Conservation (phyloP, 768 basidiomycete species). For the Kwoniella bestiolae region DNA sequence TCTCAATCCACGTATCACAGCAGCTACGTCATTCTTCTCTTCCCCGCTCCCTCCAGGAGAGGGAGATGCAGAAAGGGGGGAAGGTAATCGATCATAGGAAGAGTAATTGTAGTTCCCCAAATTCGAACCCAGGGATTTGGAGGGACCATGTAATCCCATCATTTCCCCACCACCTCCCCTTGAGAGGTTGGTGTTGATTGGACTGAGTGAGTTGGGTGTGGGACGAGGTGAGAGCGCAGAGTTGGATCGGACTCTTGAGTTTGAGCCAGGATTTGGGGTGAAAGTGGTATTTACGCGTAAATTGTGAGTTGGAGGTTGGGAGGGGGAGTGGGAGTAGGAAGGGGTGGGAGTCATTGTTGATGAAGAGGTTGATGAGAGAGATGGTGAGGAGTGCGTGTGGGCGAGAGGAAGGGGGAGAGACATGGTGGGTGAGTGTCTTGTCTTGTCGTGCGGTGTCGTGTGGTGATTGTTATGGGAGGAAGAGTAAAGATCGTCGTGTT, state of each 20-base stretch:
- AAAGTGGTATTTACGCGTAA: conserved; percentile 10
- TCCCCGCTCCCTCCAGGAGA: neutral
- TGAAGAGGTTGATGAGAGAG: conserved; percentile 14
- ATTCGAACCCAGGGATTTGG: conserved; percentile 18
- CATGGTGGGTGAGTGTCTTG: neutral
- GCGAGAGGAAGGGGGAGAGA: conserved; percentile 4
- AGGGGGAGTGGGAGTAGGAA: neutral
- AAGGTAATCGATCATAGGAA: neutral
- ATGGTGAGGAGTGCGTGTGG: conserved; percentile 3
- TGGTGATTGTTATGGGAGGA: neutral
- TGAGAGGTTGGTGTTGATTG: conserved; percentile 12
- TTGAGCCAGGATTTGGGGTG: neutral
- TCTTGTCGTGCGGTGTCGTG: neutral
- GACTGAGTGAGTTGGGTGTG: conserved; percentile 13
- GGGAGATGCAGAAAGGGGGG: neutral
- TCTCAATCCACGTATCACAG: conserved; percentile 23
- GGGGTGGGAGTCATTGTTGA: conserved; percentile 5
- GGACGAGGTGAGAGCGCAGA: conserved; percentile 17
- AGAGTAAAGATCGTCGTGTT: neutral
- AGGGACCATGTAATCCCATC: conserved; percentile 9
- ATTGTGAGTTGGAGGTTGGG: neutral
- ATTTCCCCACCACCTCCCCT: neutral
- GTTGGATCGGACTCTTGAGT: conserved; percentile 9
- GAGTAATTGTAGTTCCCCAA: neutral
- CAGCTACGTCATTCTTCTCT: conserved; percentile 24